Conservation (phyloP, 768 basidiomycete genomes). For the Gautieria morchelliformis region DNA sequence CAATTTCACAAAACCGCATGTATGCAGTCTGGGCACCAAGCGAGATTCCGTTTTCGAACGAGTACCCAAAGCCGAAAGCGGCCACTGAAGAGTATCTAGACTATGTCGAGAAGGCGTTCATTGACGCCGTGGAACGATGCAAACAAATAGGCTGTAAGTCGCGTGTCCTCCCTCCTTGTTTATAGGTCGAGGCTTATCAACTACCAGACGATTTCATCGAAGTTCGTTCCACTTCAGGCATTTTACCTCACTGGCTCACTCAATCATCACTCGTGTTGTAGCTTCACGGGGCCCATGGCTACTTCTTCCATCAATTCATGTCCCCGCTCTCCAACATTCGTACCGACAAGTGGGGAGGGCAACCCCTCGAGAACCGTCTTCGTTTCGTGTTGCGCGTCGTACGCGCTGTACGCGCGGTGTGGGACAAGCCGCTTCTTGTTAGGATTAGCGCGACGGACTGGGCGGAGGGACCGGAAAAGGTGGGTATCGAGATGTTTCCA, state of each 20-base stretch:
- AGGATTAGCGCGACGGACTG: constrained; percentile 61
- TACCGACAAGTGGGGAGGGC: constrained; percentile 63
- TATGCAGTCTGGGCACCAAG: constrained; percentile 53
- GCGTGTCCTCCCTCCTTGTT: background rate
- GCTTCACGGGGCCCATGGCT: constrained; percentile 64
- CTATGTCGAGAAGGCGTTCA: constrained; percentile 50
- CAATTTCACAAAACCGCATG: too few species aligned
- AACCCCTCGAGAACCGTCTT: constrained; percentile 57
- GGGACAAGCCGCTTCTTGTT: constrained; percentile 68
- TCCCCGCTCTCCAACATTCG: constrained; percentile 70
- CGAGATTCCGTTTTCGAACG: constrained; percentile 41
- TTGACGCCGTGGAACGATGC: constrained; percentile 42
- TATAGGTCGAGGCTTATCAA: too few species aligned
- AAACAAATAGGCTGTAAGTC: constrained; percentile 49
- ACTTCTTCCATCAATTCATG: constrained; percentile 57
- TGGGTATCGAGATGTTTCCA: constrained; percentile 10
- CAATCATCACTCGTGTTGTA: background rate
- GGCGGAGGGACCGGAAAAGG: constrained; percentile 47
- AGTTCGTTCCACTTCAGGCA: constrained; percentile 6
- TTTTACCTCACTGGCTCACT: background rate
- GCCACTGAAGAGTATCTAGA: constrained; percentile 48
- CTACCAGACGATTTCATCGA: background rate
- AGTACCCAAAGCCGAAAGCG: constrained; percentile 47
- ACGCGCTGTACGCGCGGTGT: constrained; percentile 40
- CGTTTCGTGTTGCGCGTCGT: constrained; percentile 56